Base-by-base conservation (phyloP, 129 eudicot species). In the Chrysanthemum makinoi region DNA sequence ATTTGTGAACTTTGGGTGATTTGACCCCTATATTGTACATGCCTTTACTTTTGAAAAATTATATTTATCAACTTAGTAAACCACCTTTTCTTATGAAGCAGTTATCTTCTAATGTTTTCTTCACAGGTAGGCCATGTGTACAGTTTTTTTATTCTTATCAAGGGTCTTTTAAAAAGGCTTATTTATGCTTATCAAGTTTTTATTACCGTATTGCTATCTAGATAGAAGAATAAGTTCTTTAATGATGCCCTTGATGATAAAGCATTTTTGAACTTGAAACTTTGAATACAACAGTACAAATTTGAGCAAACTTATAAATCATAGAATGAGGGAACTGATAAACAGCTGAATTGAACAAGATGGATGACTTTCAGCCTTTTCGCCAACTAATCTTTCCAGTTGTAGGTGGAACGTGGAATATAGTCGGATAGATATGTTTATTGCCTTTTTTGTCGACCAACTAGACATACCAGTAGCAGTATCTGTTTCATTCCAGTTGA, bases 291-390 rank as follows among this genome's bases (percentile, higher is more conserved):
- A 33, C 43, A 2, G 0, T 33, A 33, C 7, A 2, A 33, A 33
- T 33, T 33, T 33, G 6, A 33, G 43, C 54, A 50, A 14, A 54
- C 59, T 15, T 15, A 14, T 4, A 6, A 16, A n/a, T 15, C 59
- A 54, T 7, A 50, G 7, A 6, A 33, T 26, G 30, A 26, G 30
- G 30, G 30, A 24, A 2, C 0, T 24, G 28, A 24, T 3, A 24
- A 24, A 24, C 28, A 24, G 2, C 24, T 94, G 98, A 77, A 94
- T 80, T 94, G 98, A 15, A 94, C 90, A 14, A 94, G 89, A 78
- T 94, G 98, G 70, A 94, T 94, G 52, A 94, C 98, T 43, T 94
- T 94, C 47, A 94, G 81, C 98, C 89, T 94, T 74, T 96, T 96
- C 97, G 28, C 98, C 87, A 4, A 94, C 98, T 0, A 0, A 96